Conservation (phyloP, 106 monocot species). For the Chionographis japonica region DNA sequence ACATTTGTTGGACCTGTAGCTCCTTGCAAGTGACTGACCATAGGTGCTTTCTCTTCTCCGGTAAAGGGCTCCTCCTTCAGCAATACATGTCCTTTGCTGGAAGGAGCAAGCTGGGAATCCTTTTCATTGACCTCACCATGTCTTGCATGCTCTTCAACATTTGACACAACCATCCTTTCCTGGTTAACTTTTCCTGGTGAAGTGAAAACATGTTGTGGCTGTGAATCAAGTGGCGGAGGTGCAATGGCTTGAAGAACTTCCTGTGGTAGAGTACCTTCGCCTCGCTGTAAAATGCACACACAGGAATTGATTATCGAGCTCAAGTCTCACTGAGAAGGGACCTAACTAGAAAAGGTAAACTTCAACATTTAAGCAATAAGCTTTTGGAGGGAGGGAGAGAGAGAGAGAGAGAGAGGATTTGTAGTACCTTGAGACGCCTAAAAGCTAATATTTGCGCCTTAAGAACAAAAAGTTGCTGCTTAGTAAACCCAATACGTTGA, state of each 20-base stretch:
- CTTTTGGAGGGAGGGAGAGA: not conserved
- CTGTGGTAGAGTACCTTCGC: slow-evolving; percentile 73
- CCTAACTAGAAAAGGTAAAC: not conserved
- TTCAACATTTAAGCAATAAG: not conserved
- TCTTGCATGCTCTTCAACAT: slow-evolving; percentile 39
- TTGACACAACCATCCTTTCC: slow-evolving; percentile 24
- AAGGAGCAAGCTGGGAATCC: slow-evolving; percentile 14
- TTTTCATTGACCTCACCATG: slow-evolving; percentile 31
- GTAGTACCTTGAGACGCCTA: slow-evolving; percentile 76
- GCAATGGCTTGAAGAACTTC: slow-evolving; percentile 84
- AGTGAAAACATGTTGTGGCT: slow-evolving; percentile 33
- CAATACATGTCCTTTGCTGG: slow-evolving; percentile 22
- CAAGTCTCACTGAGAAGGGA: not conserved
- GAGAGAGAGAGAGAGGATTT: not conserved
- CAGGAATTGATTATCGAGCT: not conserved
- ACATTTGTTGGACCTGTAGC: slow-evolving; percentile 32
- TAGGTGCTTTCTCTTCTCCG: slow-evolving; percentile 39
- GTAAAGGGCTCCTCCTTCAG: slow-evolving; percentile 42
- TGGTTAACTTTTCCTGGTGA: slow-evolving; percentile 19
- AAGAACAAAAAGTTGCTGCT: slow-evolving; percentile 88
- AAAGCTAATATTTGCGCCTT: slow-evolving; percentile 99
- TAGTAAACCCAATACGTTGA: slow-evolving; percentile 65
- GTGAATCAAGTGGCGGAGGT: slow-evolving; percentile 58
- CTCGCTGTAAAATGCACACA: slow-evolving; percentile 43
- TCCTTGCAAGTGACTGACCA: slow-evolving; percentile 15